phyloP scores from a whole-genome alignment of 768 basidiomycete species.

The Peribolospora baueri region DNA sequence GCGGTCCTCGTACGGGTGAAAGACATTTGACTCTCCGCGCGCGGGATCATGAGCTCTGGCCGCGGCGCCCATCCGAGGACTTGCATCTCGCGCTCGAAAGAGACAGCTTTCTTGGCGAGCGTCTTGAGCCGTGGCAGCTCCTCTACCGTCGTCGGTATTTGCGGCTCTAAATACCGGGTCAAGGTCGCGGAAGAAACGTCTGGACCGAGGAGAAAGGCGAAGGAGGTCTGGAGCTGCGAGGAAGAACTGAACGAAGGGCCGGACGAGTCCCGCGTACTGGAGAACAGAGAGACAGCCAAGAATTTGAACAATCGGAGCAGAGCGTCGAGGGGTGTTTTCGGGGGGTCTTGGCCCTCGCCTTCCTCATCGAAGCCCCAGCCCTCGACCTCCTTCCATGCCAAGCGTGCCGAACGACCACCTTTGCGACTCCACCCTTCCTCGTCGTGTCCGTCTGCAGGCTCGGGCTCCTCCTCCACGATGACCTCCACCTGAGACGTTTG shows the following conservation, averaged over 20 bases:
- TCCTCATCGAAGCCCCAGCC: constrained; percentile 6
- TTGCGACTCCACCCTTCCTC: no score
- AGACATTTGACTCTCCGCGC: no score
- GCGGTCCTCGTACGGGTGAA: no score
- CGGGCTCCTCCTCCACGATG: no score
- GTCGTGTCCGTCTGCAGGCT: no score
- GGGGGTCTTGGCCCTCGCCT: background rate
- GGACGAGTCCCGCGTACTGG: no score
- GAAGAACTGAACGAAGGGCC: background rate
- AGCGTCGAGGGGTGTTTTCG: background rate
- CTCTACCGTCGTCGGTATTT: background rate
- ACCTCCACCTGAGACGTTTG: no score
- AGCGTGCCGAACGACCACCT: no score
- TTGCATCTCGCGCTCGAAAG: constrained; percentile 4
- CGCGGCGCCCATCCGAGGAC: background rate
- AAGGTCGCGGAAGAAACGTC: background rate
- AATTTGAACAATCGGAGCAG: no score
- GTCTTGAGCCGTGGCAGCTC: constrained; percentile 4
- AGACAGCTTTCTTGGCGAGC: constrained; percentile 4
- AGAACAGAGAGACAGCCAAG: no score
- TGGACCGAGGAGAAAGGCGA: background rate
- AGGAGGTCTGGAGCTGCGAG: background rate
- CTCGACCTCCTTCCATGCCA: background rate
- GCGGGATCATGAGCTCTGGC: background rate
- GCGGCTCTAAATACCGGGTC: background rate